phyloP scores from a whole-genome alignment of 208 protist species.

The Leptomonas pyrrhocoris region DNA sequence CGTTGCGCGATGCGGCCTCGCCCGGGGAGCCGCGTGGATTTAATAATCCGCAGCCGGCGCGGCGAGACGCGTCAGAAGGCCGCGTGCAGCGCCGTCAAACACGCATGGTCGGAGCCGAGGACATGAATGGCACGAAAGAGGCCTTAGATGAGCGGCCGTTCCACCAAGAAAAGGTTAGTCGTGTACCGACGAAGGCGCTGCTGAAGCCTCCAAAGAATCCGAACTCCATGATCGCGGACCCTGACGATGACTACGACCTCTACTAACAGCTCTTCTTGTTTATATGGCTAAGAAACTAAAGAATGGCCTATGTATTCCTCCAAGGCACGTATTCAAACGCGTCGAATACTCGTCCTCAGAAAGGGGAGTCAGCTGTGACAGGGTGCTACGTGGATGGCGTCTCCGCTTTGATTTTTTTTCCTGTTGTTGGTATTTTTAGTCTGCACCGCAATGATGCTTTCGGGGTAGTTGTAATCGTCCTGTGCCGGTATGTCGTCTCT shows the following conservation, averaged over 20 bases:
- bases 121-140: slow-evolving; percentile 22
- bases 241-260: slow-evolving; percentile 36
- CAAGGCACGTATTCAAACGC: too few species aligned
- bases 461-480: too few species aligned
- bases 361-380: too few species aligned
- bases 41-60: slow-evolving; percentile 22
- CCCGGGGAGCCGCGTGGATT: slow-evolving; percentile 23
- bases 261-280: too few species aligned
- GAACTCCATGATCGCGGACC: slow-evolving; percentile 41
- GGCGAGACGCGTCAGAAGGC: not conserved
- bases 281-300: too few species aligned
- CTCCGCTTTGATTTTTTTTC: not conserved
- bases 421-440: not conserved
- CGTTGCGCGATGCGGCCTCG: not conserved
- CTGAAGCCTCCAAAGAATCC: slow-evolving; percentile 47
- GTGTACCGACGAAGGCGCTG: slow-evolving; percentile 51
- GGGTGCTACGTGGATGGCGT: too few species aligned
- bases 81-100: slow-evolving; percentile 19
- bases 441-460: too few species aligned
- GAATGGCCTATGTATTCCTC: not conserved
- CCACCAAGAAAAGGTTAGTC: slow-evolving; percentile 38
- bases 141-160: slow-evolving; percentile 38
- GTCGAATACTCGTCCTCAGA: too few species aligned
- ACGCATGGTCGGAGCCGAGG: slow-evolving; percentile 26
- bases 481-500: too few species aligned